Evolutionary conservation across 1,284 basidiomycete genomes (phyloP), one percentile per base, ranked within the genome.

Genomic region (Puccinia hordei): DNA sequence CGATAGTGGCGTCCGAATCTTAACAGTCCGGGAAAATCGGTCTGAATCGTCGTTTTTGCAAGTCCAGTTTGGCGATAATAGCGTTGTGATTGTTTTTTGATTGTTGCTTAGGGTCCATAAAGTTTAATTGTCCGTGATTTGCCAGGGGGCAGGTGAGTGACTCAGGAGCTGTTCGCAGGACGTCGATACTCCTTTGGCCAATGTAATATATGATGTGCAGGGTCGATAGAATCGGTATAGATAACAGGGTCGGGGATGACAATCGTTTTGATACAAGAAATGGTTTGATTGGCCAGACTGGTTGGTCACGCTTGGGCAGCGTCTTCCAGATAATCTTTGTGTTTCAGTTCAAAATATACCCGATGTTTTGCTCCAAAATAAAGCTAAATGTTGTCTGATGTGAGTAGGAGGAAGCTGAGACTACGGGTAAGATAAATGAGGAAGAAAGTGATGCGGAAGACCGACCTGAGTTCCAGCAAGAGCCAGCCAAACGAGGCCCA

Each of bases 341-440:
- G 46, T 73, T 80, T 80, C 24, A 80, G 30, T 49, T 80, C 69
- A 57, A 38, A 73, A 51, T 55, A 80, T 33, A 80, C n/a, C 49
- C 59, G 30, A 17, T 73, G 57, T 57, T 80, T 80, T 19, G 61
- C 49, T 22, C 27, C 55, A 57, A 80, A 80, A 41, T 80, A 80
- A 13, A 80, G 33, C 78, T 80, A 69, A 35, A 49, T 15, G 46
- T 22, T 15, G 53, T 46, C 24, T n/a, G 8, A 13, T 65, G 30
- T 24, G 24, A 66, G 41, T 22, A 66, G 22, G 3, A 8, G 13
- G n/a, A n/a, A n/a, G n/a, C n/a, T n/a, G n/a, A n/a, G n/a, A n/a
- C n/a, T n/a, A n/a, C n/a, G n/a, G n/a, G n/a, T n/a, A n/a, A n/a
- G n/a, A 41, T 59, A 35, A 2, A 49, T 44, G 15, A 76, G 24